These are phyloP conservation scores for Aureobasidium musti DNA, from an alignment of 2,329 filamentous ascomycete species.

Conservation along the genomic window DNA sequence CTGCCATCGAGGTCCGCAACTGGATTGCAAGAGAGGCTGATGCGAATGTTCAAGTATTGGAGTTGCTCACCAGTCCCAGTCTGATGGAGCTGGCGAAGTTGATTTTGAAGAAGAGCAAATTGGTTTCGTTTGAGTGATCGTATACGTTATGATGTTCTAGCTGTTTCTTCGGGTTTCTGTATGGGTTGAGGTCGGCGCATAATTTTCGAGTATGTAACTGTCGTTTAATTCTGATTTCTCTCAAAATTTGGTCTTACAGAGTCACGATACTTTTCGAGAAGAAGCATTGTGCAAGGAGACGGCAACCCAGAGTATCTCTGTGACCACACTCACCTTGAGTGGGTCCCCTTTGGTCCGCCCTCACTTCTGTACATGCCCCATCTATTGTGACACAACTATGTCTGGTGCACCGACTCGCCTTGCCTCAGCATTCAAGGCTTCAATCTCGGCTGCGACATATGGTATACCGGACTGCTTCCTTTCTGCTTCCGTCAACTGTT, in stretches of 20 bases:
- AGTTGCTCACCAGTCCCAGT: conserved; percentile 14
- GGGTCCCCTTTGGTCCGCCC: too few relatives aligned
- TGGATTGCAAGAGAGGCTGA: conserved; percentile 25
- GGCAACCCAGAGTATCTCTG: too few relatives aligned
- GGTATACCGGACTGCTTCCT: conserved; percentile 52
- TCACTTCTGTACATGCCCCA: neutral
- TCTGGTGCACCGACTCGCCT: conserved; percentile 44
- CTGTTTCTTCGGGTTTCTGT: too few relatives aligned
- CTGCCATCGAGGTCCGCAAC: conserved; percentile 30
- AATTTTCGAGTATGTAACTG: too few relatives aligned
- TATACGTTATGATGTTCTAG: neutral
- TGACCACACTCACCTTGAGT: too few relatives aligned
- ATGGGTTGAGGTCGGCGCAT: neutral
- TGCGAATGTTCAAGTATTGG: conserved; percentile 12
- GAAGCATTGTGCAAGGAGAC: too few relatives aligned
- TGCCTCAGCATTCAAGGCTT: conserved; percentile 55
- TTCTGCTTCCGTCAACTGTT: conserved; percentile 52
- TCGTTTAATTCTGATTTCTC: too few relatives aligned
- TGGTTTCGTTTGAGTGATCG: neutral
- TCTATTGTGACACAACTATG: neutral
- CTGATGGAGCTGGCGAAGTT: conserved; percentile 18
- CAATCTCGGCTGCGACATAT: conserved; percentile 52
- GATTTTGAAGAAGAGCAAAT: conserved; percentile 20
- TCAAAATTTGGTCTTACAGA: too few relatives aligned
- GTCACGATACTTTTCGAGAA: too few relatives aligned